phyloP scores from a whole-genome alignment of 176 grass and related monocot genomes.

The Phoenix roebelenii region DNA sequence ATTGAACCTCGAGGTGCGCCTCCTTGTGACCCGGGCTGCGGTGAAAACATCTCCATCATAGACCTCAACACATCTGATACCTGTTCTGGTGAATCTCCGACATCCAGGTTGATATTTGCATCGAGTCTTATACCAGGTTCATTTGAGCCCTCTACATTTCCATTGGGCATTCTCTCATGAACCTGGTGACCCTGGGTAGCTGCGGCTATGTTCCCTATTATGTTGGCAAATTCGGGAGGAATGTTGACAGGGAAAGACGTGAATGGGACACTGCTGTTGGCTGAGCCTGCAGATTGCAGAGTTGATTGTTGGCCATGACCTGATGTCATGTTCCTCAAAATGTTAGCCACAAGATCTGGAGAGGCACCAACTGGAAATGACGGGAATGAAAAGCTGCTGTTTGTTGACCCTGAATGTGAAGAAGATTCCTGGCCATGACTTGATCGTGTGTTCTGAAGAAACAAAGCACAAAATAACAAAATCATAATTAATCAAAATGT shows the following conservation, averaged over 20 bases:
- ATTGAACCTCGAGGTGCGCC: conserved; percentile 29
- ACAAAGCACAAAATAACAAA: conserved; percentile 1
- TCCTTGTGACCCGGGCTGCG: conserved; percentile 24
- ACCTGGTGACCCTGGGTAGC: conserved; percentile 24
- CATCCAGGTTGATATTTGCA: conserved; percentile 27
- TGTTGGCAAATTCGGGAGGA: conserved; percentile 19
- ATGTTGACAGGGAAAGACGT: conserved; percentile 24
- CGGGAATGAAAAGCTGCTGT: conserved; percentile 30
- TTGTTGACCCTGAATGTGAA: conserved; percentile 22
- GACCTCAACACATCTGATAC: conserved; percentile 44
- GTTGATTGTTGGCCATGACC: conserved; percentile 31
- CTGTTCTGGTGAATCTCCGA: conserved; percentile 25
- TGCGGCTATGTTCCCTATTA: not conserved
- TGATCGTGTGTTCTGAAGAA: conserved; percentile 20
- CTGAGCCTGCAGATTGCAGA: conserved; percentile 11
- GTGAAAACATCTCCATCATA: conserved; percentile 59
- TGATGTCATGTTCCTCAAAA: conserved; percentile 30
- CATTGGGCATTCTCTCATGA: conserved; percentile 18
- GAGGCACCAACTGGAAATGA: conserved; percentile 31
- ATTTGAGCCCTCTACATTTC: conserved; percentile 13
- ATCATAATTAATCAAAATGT: no score
- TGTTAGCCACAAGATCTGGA: conserved; percentile 38
- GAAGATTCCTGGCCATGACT: conserved; percentile 13
- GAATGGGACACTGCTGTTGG: conserved; percentile 4
- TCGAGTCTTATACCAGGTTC: conserved; percentile 18